Evolutionary conservation across 345 rosid species (phyloP).

Genomic region (Corchorus capsularis): DNA sequence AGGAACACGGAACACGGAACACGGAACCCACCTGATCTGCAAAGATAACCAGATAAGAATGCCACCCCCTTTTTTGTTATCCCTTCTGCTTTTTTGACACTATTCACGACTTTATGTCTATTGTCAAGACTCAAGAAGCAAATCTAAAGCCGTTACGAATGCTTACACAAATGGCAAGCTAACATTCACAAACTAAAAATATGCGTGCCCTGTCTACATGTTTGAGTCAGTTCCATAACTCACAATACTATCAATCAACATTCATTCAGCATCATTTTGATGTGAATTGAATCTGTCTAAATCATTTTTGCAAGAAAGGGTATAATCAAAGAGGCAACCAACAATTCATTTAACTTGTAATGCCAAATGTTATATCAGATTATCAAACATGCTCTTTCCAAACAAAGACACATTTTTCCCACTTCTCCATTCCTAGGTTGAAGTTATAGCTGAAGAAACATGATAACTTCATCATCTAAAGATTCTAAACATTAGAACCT

Average conservation of each 20-base stretch:
- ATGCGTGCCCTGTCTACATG: neutral
- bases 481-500: neutral
- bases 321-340: neutral
- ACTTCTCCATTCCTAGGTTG: neutral
- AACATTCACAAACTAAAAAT: neutral
- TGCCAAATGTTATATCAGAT: neutral
- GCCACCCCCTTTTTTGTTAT: neutral
- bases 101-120: neutral
- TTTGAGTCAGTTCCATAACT: neutral
- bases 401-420: neutral
- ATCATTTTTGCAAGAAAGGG: neutral
- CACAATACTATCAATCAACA: neutral
- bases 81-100: neutral
- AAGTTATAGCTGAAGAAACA: neutral
- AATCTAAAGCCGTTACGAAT: neutral
- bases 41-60: neutral
- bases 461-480: neutral
- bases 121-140: neutral
- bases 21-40: neutral
- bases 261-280: neutral
- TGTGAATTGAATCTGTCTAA: neutral
- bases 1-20: neutral
- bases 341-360: neutral
- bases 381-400: neutral
- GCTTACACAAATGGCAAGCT: neutral